Conservation (phyloP, 257 asterid genomes). For the Solanum clarkiae region DNA sequence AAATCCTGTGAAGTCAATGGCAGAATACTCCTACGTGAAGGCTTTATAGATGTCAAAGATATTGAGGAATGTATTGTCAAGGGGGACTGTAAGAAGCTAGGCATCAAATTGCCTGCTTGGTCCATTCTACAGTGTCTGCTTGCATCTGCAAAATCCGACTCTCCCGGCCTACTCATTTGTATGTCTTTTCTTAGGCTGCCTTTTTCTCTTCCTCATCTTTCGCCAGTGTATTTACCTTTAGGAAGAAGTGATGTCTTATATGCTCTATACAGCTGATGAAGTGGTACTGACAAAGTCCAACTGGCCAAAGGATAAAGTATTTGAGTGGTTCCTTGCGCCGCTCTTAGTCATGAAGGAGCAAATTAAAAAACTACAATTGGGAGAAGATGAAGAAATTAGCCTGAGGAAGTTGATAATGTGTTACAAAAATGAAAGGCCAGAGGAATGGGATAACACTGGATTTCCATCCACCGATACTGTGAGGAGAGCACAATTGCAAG, state of each 20-base stretch:
- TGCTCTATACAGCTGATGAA: conserved; percentile 36
- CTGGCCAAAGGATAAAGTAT: conserved; percentile 59
- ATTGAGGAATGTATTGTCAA: conserved; percentile 50
- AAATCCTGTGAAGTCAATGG: conserved; percentile 69
- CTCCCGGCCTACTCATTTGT: conserved; percentile 60
- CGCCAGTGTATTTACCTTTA: background rate
- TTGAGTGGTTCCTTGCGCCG: conserved; percentile 74
- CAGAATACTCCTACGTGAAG: conserved; percentile 50
- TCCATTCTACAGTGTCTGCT: conserved; percentile 67
- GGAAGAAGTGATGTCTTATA: background rate
- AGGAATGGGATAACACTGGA: conserved; percentile 63
- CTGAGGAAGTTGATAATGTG: conserved; percentile 46
- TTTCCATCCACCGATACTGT: conserved; percentile 62
- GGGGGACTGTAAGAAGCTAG: conserved; percentile 67
- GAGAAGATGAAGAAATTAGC: conserved; percentile 49
- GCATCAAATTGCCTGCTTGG: conserved; percentile 79
- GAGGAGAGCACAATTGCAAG: conserved; percentile 80
- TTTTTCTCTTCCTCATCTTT: background rate
- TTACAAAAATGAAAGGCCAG: conserved; percentile 49
- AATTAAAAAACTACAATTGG: conserved; percentile 40
- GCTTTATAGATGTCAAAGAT: conserved; percentile 54
- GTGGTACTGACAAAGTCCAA: conserved; percentile 57
- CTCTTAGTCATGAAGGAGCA: conserved; percentile 85
- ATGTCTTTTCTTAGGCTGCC: conserved; percentile 4
- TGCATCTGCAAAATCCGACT: conserved; percentile 48